These are phyloP conservation scores for Xylaria bambusicola DNA, from an alignment of 495 filamentous ascomycete genomes.

Conservation along the genomic window DNA sequence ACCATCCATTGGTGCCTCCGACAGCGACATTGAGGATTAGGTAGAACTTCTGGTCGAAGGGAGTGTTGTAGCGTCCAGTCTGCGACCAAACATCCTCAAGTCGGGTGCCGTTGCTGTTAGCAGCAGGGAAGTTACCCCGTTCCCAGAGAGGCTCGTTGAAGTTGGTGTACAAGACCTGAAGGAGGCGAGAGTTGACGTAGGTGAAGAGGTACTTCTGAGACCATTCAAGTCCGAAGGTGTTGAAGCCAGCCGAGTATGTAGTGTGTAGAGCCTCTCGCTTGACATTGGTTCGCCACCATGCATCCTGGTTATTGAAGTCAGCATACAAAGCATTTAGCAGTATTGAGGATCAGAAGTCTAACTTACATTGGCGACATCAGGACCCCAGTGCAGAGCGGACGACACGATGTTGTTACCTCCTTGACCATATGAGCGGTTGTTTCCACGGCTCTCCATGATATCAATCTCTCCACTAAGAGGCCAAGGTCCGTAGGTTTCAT, in stretches of 20 bases:
- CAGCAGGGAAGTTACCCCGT: conserved; percentile 70
- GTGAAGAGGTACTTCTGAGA: conserved; percentile 86
- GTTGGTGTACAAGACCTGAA: conserved; percentile 78
- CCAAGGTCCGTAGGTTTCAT: conserved; percentile 74
- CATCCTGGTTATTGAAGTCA: conserved; percentile 54
- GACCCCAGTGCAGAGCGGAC: conserved; percentile 82
- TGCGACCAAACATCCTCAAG: conserved; percentile 67
- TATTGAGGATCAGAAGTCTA: not conserved
- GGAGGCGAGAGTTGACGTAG: conserved; percentile 76
- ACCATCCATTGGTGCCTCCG: conserved; percentile 84
- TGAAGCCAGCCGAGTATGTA: conserved; percentile 65
- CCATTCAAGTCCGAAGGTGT: conserved; percentile 84
- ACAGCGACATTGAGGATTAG: conserved; percentile 82
- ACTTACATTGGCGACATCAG: conserved; percentile 47
- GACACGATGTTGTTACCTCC: conserved; percentile 82
- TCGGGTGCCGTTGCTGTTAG: conserved; percentile 68
- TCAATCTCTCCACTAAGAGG: conserved; percentile 85
- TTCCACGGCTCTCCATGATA: conserved; percentile 76
- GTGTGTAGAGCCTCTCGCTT: conserved; percentile 76
- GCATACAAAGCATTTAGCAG: not conserved
- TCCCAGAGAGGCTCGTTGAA: conserved; percentile 73
- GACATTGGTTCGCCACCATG: conserved; percentile 75
- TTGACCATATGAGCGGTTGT: conserved; percentile 70
- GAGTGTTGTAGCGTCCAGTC: conserved; percentile 63
- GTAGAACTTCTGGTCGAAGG: conserved; percentile 82